These are phyloP conservation scores for Basipetospora chlamydospora DNA, from an alignment of 2,329 filamentous ascomycete genomes.

Conservation along the genomic window DNA sequence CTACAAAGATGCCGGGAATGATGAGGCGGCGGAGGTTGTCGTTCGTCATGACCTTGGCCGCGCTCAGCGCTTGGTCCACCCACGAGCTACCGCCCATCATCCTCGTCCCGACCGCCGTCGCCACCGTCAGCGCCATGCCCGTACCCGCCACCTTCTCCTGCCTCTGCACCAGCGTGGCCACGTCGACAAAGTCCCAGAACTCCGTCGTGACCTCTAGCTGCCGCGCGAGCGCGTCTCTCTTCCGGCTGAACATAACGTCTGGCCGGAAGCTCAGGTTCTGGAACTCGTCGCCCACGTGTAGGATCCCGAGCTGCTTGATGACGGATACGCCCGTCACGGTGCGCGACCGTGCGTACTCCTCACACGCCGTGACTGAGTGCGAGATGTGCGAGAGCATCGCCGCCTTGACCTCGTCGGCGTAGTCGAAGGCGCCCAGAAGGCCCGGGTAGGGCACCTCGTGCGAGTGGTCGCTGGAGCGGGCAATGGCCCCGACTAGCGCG, in stretches of 20 bases:
- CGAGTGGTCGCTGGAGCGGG: conserved; percentile 59
- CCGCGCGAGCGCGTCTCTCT: conserved; percentile 65
- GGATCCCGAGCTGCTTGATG: conserved; percentile 76
- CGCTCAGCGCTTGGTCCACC: conserved; percentile 75
- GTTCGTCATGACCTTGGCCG: conserved; percentile 64
- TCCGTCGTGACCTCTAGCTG: conserved; percentile 83
- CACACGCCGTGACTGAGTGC: conserved; percentile 61
- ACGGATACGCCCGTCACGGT: conserved; percentile 69
- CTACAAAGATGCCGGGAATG: conserved; percentile 63
- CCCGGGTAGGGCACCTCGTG: conserved; percentile 80
- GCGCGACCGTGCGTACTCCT: conserved; percentile 68
- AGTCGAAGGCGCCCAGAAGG: conserved; percentile 71
- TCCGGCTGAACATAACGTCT: conserved; percentile 86
- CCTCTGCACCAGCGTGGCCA: conserved; percentile 64
- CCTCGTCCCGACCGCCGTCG: conserved; percentile 69
- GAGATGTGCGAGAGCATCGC: conserved; percentile 86
- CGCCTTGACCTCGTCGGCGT: conserved; percentile 81
- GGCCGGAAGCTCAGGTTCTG: conserved; percentile 75
- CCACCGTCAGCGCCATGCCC: conserved; percentile 85
- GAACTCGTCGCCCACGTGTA: conserved; percentile 81
- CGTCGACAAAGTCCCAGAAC: conserved; percentile 85
- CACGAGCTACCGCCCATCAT: conserved; percentile 74
- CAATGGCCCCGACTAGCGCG: conserved; percentile 61
- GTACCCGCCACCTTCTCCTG: conserved; percentile 94
- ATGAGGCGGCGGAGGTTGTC: conserved; percentile 70